A percentile compares a stretch with the other conserved stretches of the same genome.
phyloP scores from a whole-genome alignment of 1,284 basidiomycete species.

The Rhodotorula sp. region DNA sequence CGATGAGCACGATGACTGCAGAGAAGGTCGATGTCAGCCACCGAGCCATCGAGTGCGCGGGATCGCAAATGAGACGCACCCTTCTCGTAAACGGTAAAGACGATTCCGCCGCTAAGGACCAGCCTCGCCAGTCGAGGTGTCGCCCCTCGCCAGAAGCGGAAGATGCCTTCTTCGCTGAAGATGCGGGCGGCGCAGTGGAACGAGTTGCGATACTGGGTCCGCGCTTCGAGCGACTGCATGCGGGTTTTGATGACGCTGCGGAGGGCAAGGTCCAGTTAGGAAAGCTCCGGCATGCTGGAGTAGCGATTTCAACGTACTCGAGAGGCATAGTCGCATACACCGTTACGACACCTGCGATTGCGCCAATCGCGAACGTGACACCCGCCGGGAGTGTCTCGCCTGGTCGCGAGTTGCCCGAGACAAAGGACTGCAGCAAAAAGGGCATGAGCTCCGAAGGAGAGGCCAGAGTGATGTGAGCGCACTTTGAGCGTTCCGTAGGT shows the following conservation, averaged over 20 bases:
- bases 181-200: conserved; percentile 93
- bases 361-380: conserved; percentile 92
- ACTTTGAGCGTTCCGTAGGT: conserved; percentile 86
- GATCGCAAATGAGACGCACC: conserved; percentile 29
- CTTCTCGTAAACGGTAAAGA: conserved; percentile 90
- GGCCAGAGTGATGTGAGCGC: neutral
- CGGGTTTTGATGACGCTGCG: conserved; percentile 92
- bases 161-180: conserved; percentile 57
- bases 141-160: conserved; percentile 86
- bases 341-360: conserved; percentile 87
- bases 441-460: too few relatives aligned
- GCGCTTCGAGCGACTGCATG: conserved; percentile 89
- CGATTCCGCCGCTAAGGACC: conserved; percentile 87
- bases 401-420: conserved; percentile 76
- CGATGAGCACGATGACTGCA: conserved; percentile 29
- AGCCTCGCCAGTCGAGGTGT: conserved; percentile 81
- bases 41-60: too few relatives aligned
- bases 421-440: conserved; percentile 60
- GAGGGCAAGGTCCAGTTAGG: neutral
- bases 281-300: too few relatives aligned
- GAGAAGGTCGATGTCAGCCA: neutral
- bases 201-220: conserved; percentile 80
- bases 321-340: conserved; percentile 91
- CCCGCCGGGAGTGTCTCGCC: conserved; percentile 81
- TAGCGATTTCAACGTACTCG: conserved; percentile 62